Percentiles rank a stretch among this genome's conserved stretches.
Evolutionary conservation across 2,329 filamentous ascomycete species (phyloP).

Genomic region (Colletotrichum sp.): DNA sequence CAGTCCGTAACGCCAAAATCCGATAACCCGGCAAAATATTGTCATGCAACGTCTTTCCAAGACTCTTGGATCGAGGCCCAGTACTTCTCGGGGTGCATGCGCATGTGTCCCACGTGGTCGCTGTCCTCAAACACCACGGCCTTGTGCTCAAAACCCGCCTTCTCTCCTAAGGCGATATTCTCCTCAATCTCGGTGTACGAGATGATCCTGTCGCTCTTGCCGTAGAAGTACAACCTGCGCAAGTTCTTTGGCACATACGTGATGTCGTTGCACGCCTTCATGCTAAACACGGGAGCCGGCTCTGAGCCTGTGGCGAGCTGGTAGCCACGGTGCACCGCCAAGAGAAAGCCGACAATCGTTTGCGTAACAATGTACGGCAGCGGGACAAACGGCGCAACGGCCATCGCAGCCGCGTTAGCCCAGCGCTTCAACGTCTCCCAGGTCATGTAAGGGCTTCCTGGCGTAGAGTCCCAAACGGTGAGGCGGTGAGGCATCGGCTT

Average conservation of each 20-base stretch:
- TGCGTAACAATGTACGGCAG: constrained; percentile 56
- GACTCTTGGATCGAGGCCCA: constrained; percentile 50
- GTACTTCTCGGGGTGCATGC: constrained; percentile 60
- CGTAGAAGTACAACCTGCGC: constrained; percentile 62
- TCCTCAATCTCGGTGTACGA: constrained; percentile 58
- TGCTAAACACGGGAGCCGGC: constrained; percentile 36
- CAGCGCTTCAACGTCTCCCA: constrained; percentile 50
- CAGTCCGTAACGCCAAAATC: neutral
- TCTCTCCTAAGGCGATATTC: constrained; percentile 52
- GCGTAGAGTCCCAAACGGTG: constrained; percentile 57
- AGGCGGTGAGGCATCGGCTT: constrained; percentile 51
- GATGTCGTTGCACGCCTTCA: neutral
- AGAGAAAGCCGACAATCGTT: constrained; percentile 47
- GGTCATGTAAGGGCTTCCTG: constrained; percentile 49
- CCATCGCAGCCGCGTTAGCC: constrained; percentile 59
- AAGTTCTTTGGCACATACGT: constrained; percentile 37
- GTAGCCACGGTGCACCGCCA: constrained; percentile 40
- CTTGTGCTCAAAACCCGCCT: constrained; percentile 53
- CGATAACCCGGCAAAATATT: neutral
- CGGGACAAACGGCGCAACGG: constrained; percentile 50
- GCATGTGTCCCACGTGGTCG: constrained; percentile 66
- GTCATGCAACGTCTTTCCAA: constrained; percentile 26
- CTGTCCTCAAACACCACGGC: constrained; percentile 62
- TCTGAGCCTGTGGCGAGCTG: constrained; percentile 42
- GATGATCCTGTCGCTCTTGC: constrained; percentile 62